Percentiles rank a stretch among this genome's conserved stretches.
These are phyloP conservation scores for Malus orientalis DNA, from an alignment of 306 rosid species.

Conservation along the genomic window DNA sequence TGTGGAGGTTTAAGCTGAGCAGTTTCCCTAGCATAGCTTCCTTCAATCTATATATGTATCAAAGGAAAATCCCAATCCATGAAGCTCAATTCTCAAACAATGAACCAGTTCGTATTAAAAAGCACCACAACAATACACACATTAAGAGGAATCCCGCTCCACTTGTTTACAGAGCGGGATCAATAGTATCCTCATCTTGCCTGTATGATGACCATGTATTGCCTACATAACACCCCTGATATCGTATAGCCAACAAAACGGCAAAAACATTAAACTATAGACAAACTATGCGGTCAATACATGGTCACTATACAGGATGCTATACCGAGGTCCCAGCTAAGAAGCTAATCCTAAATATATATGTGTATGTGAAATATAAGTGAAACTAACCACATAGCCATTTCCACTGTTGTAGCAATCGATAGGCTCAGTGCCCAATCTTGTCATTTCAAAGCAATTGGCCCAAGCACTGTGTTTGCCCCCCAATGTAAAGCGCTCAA, in stretches of 20 bases:
- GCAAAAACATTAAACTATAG: too few relatives aligned
- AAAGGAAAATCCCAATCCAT: background rate
- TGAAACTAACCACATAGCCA: constrained; percentile 46
- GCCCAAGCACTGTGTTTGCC: constrained; percentile 39
- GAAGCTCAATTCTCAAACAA: background rate
- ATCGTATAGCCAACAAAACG: too few relatives aligned
- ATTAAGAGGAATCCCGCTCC: too few relatives aligned
- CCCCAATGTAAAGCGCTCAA: constrained; percentile 48
- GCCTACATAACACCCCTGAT: too few relatives aligned
- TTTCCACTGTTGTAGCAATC: constrained; percentile 67
- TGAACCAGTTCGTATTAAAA: background rate
- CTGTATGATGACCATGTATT: too few relatives aligned
- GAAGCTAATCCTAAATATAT: too few relatives aligned
- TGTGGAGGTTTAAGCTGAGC: constrained; percentile 53
- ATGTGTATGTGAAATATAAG: background rate
- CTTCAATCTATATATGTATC: constrained; percentile 46
- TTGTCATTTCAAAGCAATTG: constrained; percentile 54
- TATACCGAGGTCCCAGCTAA: too few relatives aligned
- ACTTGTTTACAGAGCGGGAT: too few relatives aligned
- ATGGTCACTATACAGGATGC: too few relatives aligned
- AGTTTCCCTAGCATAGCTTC: constrained; percentile 51
- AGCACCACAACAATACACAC: background rate
- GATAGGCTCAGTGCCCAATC: constrained; percentile 43
- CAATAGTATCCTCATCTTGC: too few relatives aligned
- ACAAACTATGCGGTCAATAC: too few relatives aligned